Conservation (phyloP, 345 rosid species). For the Noccaea bulbosa region DNA sequence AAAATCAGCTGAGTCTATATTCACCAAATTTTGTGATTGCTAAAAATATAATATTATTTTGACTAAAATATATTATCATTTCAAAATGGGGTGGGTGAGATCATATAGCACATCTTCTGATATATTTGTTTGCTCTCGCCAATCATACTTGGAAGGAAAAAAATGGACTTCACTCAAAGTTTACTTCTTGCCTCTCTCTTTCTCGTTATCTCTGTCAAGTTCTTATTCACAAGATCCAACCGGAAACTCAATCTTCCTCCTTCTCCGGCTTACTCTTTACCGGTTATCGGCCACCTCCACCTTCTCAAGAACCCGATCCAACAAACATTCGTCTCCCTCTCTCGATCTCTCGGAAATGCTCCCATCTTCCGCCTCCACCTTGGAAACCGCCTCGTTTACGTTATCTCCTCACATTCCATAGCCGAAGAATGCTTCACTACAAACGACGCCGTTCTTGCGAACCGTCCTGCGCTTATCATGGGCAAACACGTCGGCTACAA, state of each 20-base stretch:
- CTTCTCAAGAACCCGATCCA: slow-evolving; percentile 38
- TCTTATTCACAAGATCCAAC: slow-evolving; percentile 17
- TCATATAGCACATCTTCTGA: too few relatives aligned
- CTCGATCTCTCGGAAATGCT: slow-evolving; percentile 41
- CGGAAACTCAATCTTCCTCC: slow-evolving; percentile 51
- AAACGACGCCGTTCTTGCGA: slow-evolving; percentile 57
- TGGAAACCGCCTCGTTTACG: slow-evolving; percentile 48
- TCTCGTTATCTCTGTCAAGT: slow-evolving; percentile 23
- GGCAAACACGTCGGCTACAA: slow-evolving; percentile 50
- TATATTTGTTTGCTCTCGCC: too few relatives aligned
- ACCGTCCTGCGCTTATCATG: slow-evolving; percentile 48
- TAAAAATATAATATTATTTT: too few relatives aligned
- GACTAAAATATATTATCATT: too few relatives aligned
- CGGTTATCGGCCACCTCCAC: slow-evolving; percentile 41
- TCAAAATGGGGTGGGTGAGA: too few relatives aligned
- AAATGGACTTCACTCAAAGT: slow-evolving; percentile 26
- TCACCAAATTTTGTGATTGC: too few relatives aligned
- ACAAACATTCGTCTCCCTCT: slow-evolving; percentile 25
- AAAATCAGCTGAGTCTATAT: too few relatives aligned
- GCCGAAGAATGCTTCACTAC: slow-evolving; percentile 62
- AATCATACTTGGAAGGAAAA: not conserved
- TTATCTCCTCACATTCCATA: slow-evolving; percentile 45
- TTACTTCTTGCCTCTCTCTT: slow-evolving; percentile 11
- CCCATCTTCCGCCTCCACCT: slow-evolving; percentile 54
- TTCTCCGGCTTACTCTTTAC: slow-evolving; percentile 44